These are phyloP conservation scores for Datisca glomerata DNA, from an alignment of 306 rosid genomes.

Conservation along the genomic window DNA sequence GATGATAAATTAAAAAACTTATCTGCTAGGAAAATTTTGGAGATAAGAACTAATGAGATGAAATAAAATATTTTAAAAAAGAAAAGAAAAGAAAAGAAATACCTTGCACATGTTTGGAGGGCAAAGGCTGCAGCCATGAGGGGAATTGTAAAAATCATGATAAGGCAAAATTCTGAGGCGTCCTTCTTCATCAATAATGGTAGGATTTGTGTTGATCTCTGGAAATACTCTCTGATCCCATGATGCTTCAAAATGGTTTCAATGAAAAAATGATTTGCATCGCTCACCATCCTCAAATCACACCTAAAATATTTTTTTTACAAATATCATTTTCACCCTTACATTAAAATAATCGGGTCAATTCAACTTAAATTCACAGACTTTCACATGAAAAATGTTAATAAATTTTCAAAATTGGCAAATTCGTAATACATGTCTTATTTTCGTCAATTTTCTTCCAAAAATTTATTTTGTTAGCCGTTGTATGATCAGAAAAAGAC, in stretches of 20 bases:
- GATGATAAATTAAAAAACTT: too few species aligned
- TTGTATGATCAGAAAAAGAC: too few species aligned
- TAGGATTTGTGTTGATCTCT: slow-evolving; percentile 33
- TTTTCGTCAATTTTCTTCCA: too few species aligned
- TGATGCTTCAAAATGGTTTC: slow-evolving; percentile 55
- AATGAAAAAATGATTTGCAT: slow-evolving; percentile 58
- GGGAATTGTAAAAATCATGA: slow-evolving; percentile 17
- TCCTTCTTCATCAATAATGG: slow-evolving; percentile 4
- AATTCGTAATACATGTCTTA: too few species aligned
- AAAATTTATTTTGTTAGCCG: too few species aligned
- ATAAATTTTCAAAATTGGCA: too few species aligned
- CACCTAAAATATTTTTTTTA: slow-evolving; percentile 37
- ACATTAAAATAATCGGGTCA: too few species aligned
- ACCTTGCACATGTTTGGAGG: slow-evolving; percentile 81
- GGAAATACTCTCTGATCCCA: slow-evolving; percentile 44
- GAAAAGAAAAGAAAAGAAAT: background rate
- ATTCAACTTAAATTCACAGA: too few species aligned
- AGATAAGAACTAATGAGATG: too few species aligned
- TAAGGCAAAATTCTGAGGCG: slow-evolving; percentile 4
- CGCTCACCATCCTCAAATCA: slow-evolving; percentile 67
- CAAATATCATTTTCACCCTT: too few species aligned
- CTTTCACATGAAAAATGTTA: too few species aligned
- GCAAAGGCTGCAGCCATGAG: slow-evolving; percentile 41
- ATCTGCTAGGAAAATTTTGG: background rate
- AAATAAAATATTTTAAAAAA: background rate